Conservation (phyloP, 495 filamentous ascomycete species). For the Penicillium steckii region DNA sequence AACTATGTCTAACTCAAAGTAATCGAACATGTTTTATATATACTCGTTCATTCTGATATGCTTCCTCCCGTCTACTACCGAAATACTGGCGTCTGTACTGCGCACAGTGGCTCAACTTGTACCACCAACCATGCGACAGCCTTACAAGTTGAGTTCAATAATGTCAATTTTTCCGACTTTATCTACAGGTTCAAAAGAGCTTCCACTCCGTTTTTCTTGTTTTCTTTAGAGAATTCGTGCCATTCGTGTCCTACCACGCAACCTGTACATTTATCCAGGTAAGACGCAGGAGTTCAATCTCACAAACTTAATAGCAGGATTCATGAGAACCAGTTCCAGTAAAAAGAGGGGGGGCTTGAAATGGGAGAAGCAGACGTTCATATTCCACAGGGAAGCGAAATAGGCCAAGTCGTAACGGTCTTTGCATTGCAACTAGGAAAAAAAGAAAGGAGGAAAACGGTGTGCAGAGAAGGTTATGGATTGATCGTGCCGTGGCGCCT, state of each 20-base stretch:
- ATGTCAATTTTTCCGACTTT: not conserved
- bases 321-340: not conserved
- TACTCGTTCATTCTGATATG: not conserved
- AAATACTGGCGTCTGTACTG: no score
- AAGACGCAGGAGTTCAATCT: not conserved
- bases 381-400: not conserved
- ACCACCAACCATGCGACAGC: not conserved
- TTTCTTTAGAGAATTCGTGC: not conserved
- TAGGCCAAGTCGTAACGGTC: slow-evolving; percentile 40
- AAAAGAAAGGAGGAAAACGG: slow-evolving; percentile 29
- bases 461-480: slow-evolving; percentile 28
- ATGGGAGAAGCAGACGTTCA: not conserved
- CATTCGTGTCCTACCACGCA: not conserved
- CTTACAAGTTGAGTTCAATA: not conserved
- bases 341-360: not conserved
- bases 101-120: not conserved
- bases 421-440: slow-evolving; percentile 44
- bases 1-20: not conserved
- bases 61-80: not conserved
- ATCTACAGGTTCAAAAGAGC: not conserved
- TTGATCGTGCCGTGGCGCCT: slow-evolving; percentile 30
- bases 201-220: no score
- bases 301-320: not conserved
- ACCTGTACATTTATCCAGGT: not conserved
- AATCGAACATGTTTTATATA: not conserved